Evolutionary conservation across 2,329 filamentous ascomycete species (phyloP).

Genomic region (Endocalyx cinctus): DNA sequence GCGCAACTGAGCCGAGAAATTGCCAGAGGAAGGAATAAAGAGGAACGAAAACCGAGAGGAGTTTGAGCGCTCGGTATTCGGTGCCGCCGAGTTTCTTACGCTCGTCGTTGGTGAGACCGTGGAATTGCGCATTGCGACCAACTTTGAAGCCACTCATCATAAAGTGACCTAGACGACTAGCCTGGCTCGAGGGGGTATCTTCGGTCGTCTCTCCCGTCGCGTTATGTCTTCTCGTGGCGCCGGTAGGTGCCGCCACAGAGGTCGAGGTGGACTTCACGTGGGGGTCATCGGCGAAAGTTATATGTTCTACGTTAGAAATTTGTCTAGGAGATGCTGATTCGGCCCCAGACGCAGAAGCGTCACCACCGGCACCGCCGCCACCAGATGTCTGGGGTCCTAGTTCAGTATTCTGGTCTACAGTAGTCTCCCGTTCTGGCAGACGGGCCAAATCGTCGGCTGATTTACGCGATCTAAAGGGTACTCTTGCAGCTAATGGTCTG

Average conservation of each 20-base stretch:
- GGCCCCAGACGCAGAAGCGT: neutral
- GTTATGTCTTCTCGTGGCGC: conserved; percentile 11
- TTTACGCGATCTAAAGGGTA: conserved; percentile 8
- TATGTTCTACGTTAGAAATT: conserved; percentile 16
- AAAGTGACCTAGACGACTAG: conserved; percentile 8
- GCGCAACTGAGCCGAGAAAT: conserved; percentile 37
- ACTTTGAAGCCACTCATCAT: conserved; percentile 34
- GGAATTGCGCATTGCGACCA: conserved; percentile 25
- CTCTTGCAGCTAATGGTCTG: conserved; percentile 12
- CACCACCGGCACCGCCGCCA: neutral
- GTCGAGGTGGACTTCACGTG: conserved; percentile 11
- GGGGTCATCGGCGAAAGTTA: conserved; percentile 18
- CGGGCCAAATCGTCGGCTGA: neutral
- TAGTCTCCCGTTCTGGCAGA: no score
- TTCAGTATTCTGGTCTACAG: neutral
- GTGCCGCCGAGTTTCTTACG: conserved; percentile 53
- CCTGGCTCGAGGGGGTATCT: conserved; percentile 9
- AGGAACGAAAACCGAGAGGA: conserved; percentile 56
- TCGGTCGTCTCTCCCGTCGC: conserved; percentile 7
- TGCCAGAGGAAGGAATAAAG: conserved; percentile 52
- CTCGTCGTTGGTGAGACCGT: conserved; percentile 21
- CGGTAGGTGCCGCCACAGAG: conserved; percentile 12
- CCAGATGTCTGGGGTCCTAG: neutral
- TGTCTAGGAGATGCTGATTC: no score
- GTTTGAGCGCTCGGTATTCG: conserved; percentile 58